A percentile compares a stretch with the other conserved stretches of the same genome.
phyloP scores from a whole-genome alignment of 208 protist genomes.

The Acanthamoeba culbertsoni region DNA sequence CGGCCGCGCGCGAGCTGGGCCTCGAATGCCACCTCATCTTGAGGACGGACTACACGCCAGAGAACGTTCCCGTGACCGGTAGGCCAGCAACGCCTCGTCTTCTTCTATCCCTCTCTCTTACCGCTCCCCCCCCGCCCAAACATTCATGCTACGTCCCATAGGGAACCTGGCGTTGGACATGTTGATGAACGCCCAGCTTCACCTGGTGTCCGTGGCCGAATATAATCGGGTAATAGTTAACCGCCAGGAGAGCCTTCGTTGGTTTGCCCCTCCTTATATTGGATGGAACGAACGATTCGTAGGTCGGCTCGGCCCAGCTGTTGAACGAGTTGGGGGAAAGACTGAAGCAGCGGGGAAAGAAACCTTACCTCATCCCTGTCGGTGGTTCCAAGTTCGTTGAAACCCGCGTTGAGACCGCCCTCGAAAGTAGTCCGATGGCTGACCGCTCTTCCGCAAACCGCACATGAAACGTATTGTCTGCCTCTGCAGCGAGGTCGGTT shows the following conservation, averaged over 20 bases:
- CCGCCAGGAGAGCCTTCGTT: neutral
- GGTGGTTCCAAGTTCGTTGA: constrained; percentile 58
- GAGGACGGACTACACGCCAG: neutral
- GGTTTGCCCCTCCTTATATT: neutral
- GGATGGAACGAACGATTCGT: neutral
- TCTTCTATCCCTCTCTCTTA: neutral
- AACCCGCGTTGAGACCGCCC: too few relatives aligned
- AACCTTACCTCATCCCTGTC: constrained; percentile 67
- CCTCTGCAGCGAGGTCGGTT: constrained; percentile 32
- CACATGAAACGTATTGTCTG: too few relatives aligned
- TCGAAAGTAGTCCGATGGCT: too few relatives aligned
- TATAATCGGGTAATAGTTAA: neutral
- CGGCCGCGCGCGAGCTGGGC: constrained; percentile 57
- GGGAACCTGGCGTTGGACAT: constrained; percentile 67
- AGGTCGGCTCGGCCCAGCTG: neutral
- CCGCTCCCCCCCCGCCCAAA: neutral
- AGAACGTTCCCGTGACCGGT: neutral
- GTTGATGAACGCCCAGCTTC: constrained; percentile 63
- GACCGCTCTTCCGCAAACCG: too few relatives aligned
- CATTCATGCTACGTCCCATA: neutral
- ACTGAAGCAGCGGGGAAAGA: constrained; percentile 3
- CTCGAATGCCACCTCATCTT: constrained; percentile 66
- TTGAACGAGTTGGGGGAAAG: neutral
- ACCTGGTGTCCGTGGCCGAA: constrained; percentile 14
- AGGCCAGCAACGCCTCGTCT: neutral